Conservation (phyloP, 805 yeast genomes). For the Candida glaebosa region DNA sequence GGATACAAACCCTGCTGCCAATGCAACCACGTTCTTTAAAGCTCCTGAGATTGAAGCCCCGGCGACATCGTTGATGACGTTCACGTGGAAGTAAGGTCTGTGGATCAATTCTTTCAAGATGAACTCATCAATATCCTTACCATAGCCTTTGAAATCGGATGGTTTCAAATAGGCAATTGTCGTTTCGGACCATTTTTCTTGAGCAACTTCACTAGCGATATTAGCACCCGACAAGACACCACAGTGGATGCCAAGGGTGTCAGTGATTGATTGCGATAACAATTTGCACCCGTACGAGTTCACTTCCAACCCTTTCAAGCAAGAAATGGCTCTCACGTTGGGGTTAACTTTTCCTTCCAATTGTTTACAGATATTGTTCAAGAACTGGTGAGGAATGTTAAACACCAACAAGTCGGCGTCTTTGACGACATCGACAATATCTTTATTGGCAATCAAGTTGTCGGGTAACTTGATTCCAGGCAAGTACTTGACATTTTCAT, state of each 20-base stretch:
- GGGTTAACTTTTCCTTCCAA: conserved; percentile 73
- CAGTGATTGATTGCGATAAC: conserved; percentile 74
- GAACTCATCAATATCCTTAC: conserved; percentile 66
- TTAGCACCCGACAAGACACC: conserved; percentile 98
- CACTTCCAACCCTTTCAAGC: conserved; percentile 93
- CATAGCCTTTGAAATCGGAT: conserved; percentile 60
- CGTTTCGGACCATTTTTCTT: conserved; percentile 95
- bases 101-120: conserved; percentile 85
- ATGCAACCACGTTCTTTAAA: conserved; percentile 90
- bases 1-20: conserved; percentile 93
- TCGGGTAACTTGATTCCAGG: conserved; percentile 84
- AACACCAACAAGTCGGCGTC: conserved; percentile 86
- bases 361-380: conserved; percentile 71
- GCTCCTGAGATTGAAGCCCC: conserved; percentile 98
- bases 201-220: conserved; percentile 95
- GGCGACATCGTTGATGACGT: conserved; percentile 87
- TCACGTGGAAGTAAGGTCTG: conserved; percentile 96
- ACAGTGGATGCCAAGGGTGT: conserved; percentile 80
- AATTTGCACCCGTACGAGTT: conserved; percentile 80
- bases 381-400: conserved; percentile 96
- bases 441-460: conserved; percentile 88
- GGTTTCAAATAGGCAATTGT: conserved; percentile 89
- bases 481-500: conserved; percentile 91
- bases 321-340: conserved; percentile 81
- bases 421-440: conserved; percentile 66